Evolutionary conservation across 2,329 filamentous ascomycete genomes (phyloP), one percentile per base, ranked within the genome.

Genomic region (Volutella citrinella): DNA sequence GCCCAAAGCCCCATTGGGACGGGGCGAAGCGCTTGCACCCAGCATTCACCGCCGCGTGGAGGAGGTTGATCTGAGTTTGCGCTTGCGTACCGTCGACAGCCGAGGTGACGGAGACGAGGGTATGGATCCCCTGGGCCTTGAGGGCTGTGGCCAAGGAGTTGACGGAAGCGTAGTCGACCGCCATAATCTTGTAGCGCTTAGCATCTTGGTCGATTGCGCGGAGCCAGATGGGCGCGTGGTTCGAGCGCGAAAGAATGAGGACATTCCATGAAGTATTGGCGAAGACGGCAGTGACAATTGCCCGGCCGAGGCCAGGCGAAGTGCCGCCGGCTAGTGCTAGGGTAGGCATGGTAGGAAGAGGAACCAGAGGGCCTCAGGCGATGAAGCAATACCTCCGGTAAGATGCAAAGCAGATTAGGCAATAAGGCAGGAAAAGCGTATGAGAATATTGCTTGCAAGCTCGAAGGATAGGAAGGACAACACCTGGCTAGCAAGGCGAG

Each of bases 291-390:
- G 23, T 14, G 23, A 26, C 13, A 26, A 26, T 26, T 13, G 23
- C 23, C 23, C 23, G 23, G n/a, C 23, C 23, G 10, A 26, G 23
- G 10, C 23, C n/a, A n/a, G 23, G 23, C 10, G 23, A 26, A 26
- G 23, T 26, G 23, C 23, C 23, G 16, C 23, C 23, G n/a, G 23
- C 23, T 12, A 26, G 23, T 26, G 23, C 23, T 26, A 26, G n/a
- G 23, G 23, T 26, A 26, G 23, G 23, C 23, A 26, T 26, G n/a
- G 23, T 26, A 26, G 23, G n/a, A 26, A 26, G 23, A 26, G 13
- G 22, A 23, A 23, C 23, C 6, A 13, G 23, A 12, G 23, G 23
- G 2, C 23, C 10, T n/a, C 9, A 26, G 23, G 10, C 23, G 23
- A 26, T 26, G 3, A 26, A 26, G 23, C n/a, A 26, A 26, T 25